phyloP scores from a whole-genome alignment of 768 basidiomycete genomes.

The Coprinopsis strossmayeri region DNA sequence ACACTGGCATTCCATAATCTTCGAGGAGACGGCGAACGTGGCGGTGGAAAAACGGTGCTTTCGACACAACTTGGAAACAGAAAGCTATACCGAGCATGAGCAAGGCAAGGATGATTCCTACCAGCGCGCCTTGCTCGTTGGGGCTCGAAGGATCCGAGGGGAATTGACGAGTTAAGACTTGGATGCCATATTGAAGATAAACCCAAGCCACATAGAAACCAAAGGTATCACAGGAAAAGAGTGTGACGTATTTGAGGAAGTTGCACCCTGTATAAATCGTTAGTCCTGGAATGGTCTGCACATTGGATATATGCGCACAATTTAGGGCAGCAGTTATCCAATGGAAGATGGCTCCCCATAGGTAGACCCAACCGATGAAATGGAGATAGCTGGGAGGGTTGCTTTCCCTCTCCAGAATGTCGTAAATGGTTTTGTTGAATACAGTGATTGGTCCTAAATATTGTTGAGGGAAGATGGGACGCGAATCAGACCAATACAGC shows the following conservation, averaged over 20 bases:
- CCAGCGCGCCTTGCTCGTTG: slow-evolving; percentile 43
- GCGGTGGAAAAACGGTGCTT: slow-evolving; percentile 62
- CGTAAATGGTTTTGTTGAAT: slow-evolving; percentile 84
- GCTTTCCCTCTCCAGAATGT: slow-evolving; percentile 52
- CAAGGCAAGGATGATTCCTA: slow-evolving; percentile 67
- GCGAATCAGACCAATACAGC: slow-evolving; percentile 2
- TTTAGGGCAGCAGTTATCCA: slow-evolving; percentile 78
- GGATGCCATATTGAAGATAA: slow-evolving; percentile 85
- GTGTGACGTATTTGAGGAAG: slow-evolving; percentile 79
- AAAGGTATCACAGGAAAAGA: slow-evolving; percentile 89
- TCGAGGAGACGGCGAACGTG: slow-evolving; percentile 69
- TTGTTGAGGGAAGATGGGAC: neutral
- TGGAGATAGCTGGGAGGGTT: slow-evolving; percentile 73
- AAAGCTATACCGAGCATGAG: slow-evolving; percentile 73
- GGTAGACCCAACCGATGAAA: slow-evolving; percentile 89
- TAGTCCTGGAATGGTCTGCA: neutral
- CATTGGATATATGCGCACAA: slow-evolving; percentile 35
- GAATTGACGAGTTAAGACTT: slow-evolving; percentile 75
- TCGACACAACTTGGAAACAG: slow-evolving; percentile 62
- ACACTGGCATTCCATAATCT: slow-evolving; percentile 90
- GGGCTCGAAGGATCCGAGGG: slow-evolving; percentile 17
- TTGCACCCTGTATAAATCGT: slow-evolving; percentile 53
- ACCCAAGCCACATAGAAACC: slow-evolving; percentile 92
- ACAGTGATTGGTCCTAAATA: slow-evolving; percentile 83
- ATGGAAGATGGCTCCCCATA: slow-evolving; percentile 84